phyloP scores from a whole-genome alignment of 1,284 basidiomycete genomes.

The Marasmius fiardii region DNA sequence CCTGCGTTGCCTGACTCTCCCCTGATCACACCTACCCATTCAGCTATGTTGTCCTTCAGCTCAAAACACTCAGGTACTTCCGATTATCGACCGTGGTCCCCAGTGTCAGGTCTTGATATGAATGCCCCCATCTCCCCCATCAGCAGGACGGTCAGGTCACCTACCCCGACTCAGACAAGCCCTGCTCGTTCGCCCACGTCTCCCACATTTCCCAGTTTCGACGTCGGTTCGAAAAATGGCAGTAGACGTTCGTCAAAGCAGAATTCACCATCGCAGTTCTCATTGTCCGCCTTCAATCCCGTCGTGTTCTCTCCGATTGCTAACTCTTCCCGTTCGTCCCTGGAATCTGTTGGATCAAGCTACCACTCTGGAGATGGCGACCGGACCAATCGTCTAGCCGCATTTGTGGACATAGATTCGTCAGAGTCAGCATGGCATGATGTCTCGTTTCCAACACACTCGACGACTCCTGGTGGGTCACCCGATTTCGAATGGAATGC shows the following conservation, averaged over 20 bases:
- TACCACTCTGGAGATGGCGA: conserved; percentile 77
- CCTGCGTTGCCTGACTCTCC: conserved; percentile 60
- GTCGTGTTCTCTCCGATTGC: conserved; percentile 62
- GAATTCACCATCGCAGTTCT: conserved; percentile 37
- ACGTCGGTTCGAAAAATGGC: conserved; percentile 30
- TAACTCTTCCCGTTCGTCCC: conserved; percentile 73
- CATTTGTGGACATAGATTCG: conserved; percentile 49
- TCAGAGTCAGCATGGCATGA: conserved; percentile 60
- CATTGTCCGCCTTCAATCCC: conserved; percentile 42
- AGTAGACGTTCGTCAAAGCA: conserved; percentile 52
- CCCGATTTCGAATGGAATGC: conserved; percentile 56
- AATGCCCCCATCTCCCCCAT: conserved; percentile 42
- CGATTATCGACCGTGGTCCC: conserved; percentile 44
- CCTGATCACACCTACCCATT: conserved; percentile 33
- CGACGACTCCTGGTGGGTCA: conserved; percentile 43
- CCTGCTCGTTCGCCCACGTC: conserved; percentile 48
- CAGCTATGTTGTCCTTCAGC: conserved; percentile 16
- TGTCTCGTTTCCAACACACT: conserved; percentile 37
- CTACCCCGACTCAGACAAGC: conserved; percentile 56
- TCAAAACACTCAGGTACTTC: conserved; percentile 18
- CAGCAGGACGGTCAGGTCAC: conserved; percentile 47
- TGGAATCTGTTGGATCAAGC: conserved; percentile 76
- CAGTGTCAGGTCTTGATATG: conserved; percentile 50
- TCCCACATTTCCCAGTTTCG: conserved; percentile 43
- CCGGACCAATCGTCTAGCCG: conserved; percentile 46